Evolutionary conservation across 2,329 filamentous ascomycete species (phyloP), one percentile per base, ranked within the genome.

Genomic region (Colletotrichum shisoi): DNA sequence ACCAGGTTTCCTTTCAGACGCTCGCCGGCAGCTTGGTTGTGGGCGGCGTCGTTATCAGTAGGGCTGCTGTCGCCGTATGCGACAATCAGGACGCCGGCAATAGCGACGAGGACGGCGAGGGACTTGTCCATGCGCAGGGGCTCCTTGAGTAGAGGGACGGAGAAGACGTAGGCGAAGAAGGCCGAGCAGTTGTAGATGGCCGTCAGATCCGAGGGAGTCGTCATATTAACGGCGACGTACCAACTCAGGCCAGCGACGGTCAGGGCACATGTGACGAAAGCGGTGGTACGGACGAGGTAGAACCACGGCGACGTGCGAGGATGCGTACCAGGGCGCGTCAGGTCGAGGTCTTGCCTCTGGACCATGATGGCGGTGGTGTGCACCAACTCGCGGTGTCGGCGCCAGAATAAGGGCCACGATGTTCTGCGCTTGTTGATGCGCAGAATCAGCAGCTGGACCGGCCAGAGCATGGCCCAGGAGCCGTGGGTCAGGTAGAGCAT

Each of bases 161-260:
- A 96, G 76, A 99, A 99, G 13, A 92, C 94, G 76, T 99, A 99
- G 56, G 95, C 95, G 77, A 99, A 99, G 80, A 99, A 99, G 66
- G 95, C 94, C 60, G 92, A 96, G 83, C 95, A 99, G 80, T 99
- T 99, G 85, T 99, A 99, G 73, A 99, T 99, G 61, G 95, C 95
- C 0, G 95, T 99, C 73, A 99, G 80, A 78, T 99, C 95, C 71
- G 91, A 93, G 3, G 95, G 91, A 3, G 92, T 97, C 1, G 95
- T 99, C 83, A 97, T 81, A 79, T 93, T 92, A 66, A 99, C 94
- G 17, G 95, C 94, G 42, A 98, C 84, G 75, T 98, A 99, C 95
- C 95, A 99, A 73, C 91, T 94, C 59, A 94, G 87, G 31, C 95
- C 95, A 0, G 94, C 95, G 45, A 98, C 82, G 2, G 95, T 99